Conservation (phyloP, 495 filamentous ascomycete species). For the Aspergillus indologenus region DNA sequence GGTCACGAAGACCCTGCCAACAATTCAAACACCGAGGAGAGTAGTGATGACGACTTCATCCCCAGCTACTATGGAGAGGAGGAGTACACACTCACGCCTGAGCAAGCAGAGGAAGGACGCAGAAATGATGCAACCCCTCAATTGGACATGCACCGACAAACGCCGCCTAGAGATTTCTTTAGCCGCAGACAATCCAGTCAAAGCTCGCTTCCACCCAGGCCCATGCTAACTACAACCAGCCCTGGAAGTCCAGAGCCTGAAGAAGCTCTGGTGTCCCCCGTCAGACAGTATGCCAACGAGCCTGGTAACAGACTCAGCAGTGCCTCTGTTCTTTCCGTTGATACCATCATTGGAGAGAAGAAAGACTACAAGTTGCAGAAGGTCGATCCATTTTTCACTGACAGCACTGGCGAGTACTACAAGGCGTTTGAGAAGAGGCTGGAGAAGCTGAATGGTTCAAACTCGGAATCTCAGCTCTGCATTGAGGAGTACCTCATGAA, state of each 20-base stretch:
- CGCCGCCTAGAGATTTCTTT: slow-evolving; percentile 17
- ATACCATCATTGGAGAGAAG: slow-evolving; percentile 58
- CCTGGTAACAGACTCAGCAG: slow-evolving; percentile 40
- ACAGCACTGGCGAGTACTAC: slow-evolving; percentile 62
- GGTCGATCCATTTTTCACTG: slow-evolving; percentile 69
- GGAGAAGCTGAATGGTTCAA: slow-evolving; percentile 53
- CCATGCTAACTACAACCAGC: slow-evolving; percentile 28
- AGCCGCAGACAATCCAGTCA: slow-evolving; percentile 29
- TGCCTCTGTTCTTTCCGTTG: slow-evolving; percentile 48
- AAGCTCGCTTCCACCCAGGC: slow-evolving; percentile 24
- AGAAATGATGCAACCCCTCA: slow-evolving; percentile 21
- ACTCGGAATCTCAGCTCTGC: slow-evolving; percentile 58
- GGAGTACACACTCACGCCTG: slow-evolving; percentile 39
- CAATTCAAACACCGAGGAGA: slow-evolving; percentile 34
- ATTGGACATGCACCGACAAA: slow-evolving; percentile 12
- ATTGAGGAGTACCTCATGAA: slow-evolving; percentile 66
- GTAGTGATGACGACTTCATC: slow-evolving; percentile 46
- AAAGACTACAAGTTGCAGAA: slow-evolving; percentile 65
- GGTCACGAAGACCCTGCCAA: slow-evolving; percentile 31
- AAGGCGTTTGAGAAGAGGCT: slow-evolving; percentile 58
- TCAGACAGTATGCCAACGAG: slow-evolving; percentile 29
- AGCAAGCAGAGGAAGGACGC: slow-evolving; percentile 34
- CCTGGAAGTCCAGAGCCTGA: slow-evolving; percentile 39
- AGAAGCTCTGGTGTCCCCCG: slow-evolving; percentile 35
- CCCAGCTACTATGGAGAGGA: slow-evolving; percentile 44